phyloP scores from a whole-genome alignment of 495 filamentous ascomycete genomes.

The Xylaria venustula region DNA sequence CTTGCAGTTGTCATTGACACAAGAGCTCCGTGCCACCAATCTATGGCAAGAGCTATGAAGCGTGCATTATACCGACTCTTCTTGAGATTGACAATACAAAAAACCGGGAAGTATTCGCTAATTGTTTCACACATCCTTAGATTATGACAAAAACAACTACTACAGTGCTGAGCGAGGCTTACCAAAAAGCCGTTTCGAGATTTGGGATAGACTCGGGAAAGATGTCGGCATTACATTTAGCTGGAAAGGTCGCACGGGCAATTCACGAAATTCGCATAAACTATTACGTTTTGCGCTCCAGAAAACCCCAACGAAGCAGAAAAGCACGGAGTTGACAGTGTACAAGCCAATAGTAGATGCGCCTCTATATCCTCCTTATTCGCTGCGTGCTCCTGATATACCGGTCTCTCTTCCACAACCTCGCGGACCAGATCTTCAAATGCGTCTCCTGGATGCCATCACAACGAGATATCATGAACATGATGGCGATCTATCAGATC shows the following conservation, averaged over 20 bases:
- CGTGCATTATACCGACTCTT: not conserved
- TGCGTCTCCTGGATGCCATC: conserved; percentile 62
- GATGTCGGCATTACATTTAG: conserved; percentile 65
- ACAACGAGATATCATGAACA: conserved; percentile 71
- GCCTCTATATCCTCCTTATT: conserved; percentile 13
- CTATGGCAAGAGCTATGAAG: not conserved
- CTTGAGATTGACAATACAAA: not conserved
- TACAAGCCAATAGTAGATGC: not conserved
- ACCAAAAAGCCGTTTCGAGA: conserved; percentile 12
- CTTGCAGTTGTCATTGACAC: not conserved
- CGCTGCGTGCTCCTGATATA: not conserved
- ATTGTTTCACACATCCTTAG: conserved; percentile 3
- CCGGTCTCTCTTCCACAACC: conserved; percentile 6
- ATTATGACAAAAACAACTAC: conserved; percentile 22
- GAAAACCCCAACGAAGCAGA: conserved; percentile 36
- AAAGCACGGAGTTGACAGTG: conserved; percentile 16
- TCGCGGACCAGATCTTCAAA: conserved; percentile 49
- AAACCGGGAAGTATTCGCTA: not conserved
- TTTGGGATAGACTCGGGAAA: conserved; percentile 49
- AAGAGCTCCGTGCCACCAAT: not conserved
- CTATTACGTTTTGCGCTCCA: conserved; percentile 68
- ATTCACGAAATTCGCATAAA: conserved; percentile 72
- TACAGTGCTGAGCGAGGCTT: conserved; percentile 11
- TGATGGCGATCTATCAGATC: conserved; percentile 70
- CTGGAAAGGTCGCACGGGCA: conserved; percentile 71